Evolutionary conservation across 2,329 filamentous ascomycete species (phyloP), one percentile per base, ranked within the genome.

Genomic region (Colletotrichum phormii): DNA sequence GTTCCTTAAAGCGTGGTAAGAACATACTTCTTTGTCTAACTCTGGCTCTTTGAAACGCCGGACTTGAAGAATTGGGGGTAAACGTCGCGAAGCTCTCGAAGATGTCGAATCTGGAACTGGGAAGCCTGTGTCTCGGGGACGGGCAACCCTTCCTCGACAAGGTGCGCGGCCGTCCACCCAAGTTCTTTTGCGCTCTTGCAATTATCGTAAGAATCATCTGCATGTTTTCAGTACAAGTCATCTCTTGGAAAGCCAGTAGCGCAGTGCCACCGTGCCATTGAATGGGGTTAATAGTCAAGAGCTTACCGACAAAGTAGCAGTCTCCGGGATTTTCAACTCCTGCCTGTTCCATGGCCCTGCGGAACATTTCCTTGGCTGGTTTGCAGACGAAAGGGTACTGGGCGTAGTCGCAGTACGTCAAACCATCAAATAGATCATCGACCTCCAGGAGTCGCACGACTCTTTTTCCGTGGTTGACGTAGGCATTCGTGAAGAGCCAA

Each of bases 401-500:
- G 6, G 86, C 88, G 82, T 99, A 99, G 82, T 99, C 94, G 80
- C 97, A 99, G 81, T 91, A 99, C 0, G 97, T 99, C 74, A 98
- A 90, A 4, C 97, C 97, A 75, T 98, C 96, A 79, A 99, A 99
- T 22, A 96, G 84, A 79, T 98, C 94, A 1, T 97, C 95, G 22
- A 99, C 86, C 2, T 89, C 92, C 2, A 99, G 86, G n/a, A 99
- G 85, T 71, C 88, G 90, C 12, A 98, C 91, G 0, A 99, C 97
- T 49, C 95, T 86, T 79, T 90, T 92, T 35, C 91, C 97, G 78
- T 99, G 97, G 35, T 88, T 98, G 76, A 97, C 86, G 79, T 99
- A 98, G 22, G 97, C 97, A 80, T 99, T 99, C 1, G 97, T 99
- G 78, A 99, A 93, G 2, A 99, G 90, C 97, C 97, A 99, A n/a